Evolutionary conservation across 1,139 yeast genomes (phyloP), one percentile per base, ranked within the genome.

Genomic region (Protomyces lactucae-debilis): DNA sequence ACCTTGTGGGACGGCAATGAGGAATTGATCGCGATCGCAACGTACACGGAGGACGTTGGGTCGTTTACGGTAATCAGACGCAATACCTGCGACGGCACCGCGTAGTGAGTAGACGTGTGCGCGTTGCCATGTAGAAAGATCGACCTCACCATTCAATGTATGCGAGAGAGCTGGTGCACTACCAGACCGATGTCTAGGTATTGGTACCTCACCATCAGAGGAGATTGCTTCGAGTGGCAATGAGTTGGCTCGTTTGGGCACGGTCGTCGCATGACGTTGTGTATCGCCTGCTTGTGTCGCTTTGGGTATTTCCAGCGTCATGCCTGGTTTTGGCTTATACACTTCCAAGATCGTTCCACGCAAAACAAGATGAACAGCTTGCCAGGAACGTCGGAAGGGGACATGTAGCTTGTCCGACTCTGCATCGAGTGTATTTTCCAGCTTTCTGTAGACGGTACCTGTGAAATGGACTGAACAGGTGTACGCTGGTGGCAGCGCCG

Each of bases 1-100:
- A 8, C 82, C 79, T 39, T 76, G 75, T 1, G 77, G 73, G 69
- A 85, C 85, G 59, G 80, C 80, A 9, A 87, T 69, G 64, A 87
- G 73, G 61, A 86, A 77, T 73, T 87, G 95, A 73, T 85, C 88
- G 56, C 82, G 82, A 73, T 87, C 93, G 14, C 83, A 79, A 35
- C 93, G 80, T 21, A 87, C 71, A 55, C 95, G 76, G 55, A 87
- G 74, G 0, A 83, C 86, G 72, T 82, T 79, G 18, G 80, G 77
- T 60, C 80, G 79, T 73, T 87, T 87, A 65, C 77, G 79, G 74
- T 87, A 87, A 73, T 87, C 95, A 4, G 80, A 75, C 0, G 93
- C 93, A 23, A 85, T 76, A 0, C 95, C 95, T 23, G 23, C 52
- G 9, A 59, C 63, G 3, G 63, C 57, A 10, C 63, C 63, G 9